phyloP scores from a whole-genome alignment of 2,329 filamentous ascomycete genomes.

The Fusarium liriodendri region DNA sequence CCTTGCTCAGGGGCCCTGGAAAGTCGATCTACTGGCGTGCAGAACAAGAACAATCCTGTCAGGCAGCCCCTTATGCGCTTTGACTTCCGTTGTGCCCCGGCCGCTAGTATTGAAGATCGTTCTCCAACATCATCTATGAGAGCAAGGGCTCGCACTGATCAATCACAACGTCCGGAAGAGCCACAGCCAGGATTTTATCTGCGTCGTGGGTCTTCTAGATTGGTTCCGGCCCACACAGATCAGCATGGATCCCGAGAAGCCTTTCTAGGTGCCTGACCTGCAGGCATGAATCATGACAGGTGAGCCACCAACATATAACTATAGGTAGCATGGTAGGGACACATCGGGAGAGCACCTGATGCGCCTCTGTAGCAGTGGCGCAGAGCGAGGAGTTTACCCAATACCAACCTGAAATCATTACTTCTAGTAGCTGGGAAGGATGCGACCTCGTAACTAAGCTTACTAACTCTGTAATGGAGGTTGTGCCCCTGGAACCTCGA shows the following conservation, averaged over 20 bases:
- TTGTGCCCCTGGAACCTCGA: background rate
- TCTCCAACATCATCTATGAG: background rate
- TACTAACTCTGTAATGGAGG: background rate
- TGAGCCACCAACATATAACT: background rate
- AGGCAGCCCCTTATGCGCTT: background rate
- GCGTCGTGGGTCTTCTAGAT: background rate
- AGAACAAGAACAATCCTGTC: background rate
- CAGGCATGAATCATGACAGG: background rate
- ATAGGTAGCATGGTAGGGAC: background rate
- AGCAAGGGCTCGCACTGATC: background rate
- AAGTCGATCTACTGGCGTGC: background rate
- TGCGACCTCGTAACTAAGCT: background rate
- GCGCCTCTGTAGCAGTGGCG: background rate
- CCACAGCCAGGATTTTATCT: background rate
- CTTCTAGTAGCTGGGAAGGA: background rate
- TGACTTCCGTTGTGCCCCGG: slow-evolving; percentile 1
- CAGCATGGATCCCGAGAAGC: background rate
- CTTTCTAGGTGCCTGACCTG: background rate
- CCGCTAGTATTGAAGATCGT: background rate
- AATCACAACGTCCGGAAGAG: background rate
- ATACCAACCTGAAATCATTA: background rate
- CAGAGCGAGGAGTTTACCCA: background rate
- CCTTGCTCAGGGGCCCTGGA: background rate
- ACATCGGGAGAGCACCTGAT: background rate
- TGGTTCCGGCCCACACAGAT: background rate